A percentile compares a stretch with the other conserved stretches of the same genome.
These are phyloP conservation scores for Epichloe brachyelytri DNA, from an alignment of 2,329 filamentous ascomycete species.

Conservation along the genomic window DNA sequence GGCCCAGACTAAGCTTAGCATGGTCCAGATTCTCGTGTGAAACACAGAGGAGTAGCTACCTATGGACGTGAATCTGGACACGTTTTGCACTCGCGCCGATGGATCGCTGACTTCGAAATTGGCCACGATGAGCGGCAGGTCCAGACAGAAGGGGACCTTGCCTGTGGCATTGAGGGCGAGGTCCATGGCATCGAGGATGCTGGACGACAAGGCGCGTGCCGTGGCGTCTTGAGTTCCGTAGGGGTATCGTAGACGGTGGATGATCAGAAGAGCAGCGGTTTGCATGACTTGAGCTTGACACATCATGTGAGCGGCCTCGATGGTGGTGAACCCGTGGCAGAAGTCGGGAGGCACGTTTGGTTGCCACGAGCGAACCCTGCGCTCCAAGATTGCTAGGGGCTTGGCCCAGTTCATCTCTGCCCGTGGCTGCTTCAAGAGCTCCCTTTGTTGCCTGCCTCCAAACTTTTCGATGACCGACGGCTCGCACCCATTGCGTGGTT, in stretches of 20 bases:
- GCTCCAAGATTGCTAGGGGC: slow-evolving; percentile 7
- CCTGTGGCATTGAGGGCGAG: slow-evolving; percentile 10
- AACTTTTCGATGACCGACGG: not conserved
- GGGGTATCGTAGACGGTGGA: slow-evolving; percentile 12
- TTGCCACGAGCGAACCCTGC: slow-evolving; percentile 9
- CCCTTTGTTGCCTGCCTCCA: not conserved
- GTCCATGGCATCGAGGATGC: slow-evolving; percentile 13
- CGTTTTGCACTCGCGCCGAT: slow-evolving; percentile 3
- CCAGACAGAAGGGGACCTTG: slow-evolving; percentile 9
- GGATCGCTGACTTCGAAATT: slow-evolving; percentile 12
- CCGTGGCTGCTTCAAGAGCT: not conserved
- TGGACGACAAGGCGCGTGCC: slow-evolving; percentile 4
- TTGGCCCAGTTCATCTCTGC: not conserved
- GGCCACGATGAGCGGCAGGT: slow-evolving; percentile 12
- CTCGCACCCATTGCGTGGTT: slow-evolving; percentile 9
- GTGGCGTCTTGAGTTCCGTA: slow-evolving; percentile 6
- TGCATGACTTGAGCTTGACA: slow-evolving; percentile 15
- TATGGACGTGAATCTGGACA: slow-evolving; percentile 6
- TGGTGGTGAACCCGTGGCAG: slow-evolving; percentile 7
- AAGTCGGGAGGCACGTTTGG: slow-evolving; percentile 12
- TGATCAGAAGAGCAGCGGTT: slow-evolving; percentile 11
- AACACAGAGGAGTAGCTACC: slow-evolving; percentile 6
- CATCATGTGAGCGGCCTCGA: slow-evolving; percentile 16
- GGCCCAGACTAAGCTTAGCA: not conserved
- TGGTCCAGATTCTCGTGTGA: not conserved